phyloP scores from a whole-genome alignment of 805 yeast genomes.

The Metschnikowia corniflorae region DNA sequence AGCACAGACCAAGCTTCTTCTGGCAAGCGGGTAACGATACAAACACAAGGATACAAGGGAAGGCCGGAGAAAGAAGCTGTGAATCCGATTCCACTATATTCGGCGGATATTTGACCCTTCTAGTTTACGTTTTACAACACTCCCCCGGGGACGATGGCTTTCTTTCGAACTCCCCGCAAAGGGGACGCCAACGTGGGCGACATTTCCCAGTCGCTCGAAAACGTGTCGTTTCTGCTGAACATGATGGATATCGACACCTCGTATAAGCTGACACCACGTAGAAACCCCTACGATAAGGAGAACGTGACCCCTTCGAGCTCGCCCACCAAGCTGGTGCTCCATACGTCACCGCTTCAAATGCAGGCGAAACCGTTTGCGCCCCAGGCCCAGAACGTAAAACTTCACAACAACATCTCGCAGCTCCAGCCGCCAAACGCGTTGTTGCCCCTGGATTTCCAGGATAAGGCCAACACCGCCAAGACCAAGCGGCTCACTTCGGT shows the following conservation, averaged over 20 bases:
- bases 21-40: too few relatives aligned
- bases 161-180: conserved; percentile 18
- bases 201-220: conserved; percentile 41
- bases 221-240: conserved; percentile 32
- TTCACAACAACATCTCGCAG: conserved; percentile 30
- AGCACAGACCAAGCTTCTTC: too few relatives aligned
- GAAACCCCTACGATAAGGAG: conserved; percentile 14
- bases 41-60: too few relatives aligned
- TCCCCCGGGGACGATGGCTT: too few relatives aligned
- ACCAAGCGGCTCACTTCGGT: conserved; percentile 86
- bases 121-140: not conserved
- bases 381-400: conserved; percentile 18
- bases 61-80: too few relatives aligned
- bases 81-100: too few relatives aligned
- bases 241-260: conserved; percentile 41
- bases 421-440: conserved; percentile 30
- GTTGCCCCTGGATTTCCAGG: conserved; percentile 45
- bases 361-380: conserved; percentile 8
- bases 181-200: conserved; percentile 29
- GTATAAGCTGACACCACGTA: conserved; percentile 29
- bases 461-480: conserved; percentile 64
- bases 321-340: conserved; percentile 28
- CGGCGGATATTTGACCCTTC: too few relatives aligned
- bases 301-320: conserved; percentile 30
- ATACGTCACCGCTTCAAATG: conserved; percentile 21